phyloP scores from a whole-genome alignment of 257 asterid genomes.

The Linaria vulgaris region DNA sequence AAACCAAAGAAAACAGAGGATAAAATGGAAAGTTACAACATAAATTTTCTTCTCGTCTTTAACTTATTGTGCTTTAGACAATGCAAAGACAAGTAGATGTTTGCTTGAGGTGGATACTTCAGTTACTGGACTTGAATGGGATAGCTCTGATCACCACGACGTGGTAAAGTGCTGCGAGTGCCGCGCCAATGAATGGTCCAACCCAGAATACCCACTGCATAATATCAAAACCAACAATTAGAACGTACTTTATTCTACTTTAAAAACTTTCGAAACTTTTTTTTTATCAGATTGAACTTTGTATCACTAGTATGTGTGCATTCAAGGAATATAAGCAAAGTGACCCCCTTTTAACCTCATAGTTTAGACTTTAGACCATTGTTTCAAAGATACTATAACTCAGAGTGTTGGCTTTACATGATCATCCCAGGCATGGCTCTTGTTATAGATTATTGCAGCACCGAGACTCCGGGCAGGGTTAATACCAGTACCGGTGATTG shows the following conservation, averaged over 20 bases:
- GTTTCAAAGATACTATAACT: too few species aligned
- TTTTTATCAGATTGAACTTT: neutral
- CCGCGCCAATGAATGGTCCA: conserved; percentile 52
- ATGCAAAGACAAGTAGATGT: conserved; percentile 3
- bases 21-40: conserved; percentile 20
- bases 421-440: conserved; percentile 47
- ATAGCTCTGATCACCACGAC: conserved; percentile 46
- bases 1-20: conserved; percentile 10
- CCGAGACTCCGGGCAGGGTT: conserved; percentile 64
- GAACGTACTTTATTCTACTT: too few species aligned
- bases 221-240: neutral
- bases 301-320: too few species aligned
- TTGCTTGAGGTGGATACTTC: neutral
- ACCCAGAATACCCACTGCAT: conserved; percentile 52
- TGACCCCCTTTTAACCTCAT: neutral
- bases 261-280: neutral
- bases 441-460: conserved; percentile 60
- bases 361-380: too few species aligned
- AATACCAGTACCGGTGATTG: conserved; percentile 51
- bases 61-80: conserved; percentile 14
- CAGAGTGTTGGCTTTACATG: conserved; percentile 34
- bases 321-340: too few species aligned
- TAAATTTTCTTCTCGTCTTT: neutral
- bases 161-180: conserved; percentile 46
- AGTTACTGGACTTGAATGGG: conserved; percentile 41